Conservation (phyloP, 1,139 yeast species). For the Protomyces arabidopsidicola region DNA sequence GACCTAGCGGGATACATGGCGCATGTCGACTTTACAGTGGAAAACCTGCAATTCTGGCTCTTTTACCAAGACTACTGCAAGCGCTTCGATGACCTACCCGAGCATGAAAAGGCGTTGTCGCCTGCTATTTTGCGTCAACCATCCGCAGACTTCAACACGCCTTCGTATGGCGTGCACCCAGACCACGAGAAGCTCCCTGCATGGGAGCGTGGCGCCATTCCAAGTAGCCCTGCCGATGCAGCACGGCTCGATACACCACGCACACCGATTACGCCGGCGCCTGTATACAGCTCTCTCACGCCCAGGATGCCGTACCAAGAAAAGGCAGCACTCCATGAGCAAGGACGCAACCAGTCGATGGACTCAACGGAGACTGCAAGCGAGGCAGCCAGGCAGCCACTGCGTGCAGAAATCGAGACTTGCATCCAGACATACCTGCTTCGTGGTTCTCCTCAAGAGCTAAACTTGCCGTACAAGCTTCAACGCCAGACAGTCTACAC, state of each 20-base stretch:
- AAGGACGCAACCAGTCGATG: background rate
- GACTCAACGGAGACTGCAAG: background rate
- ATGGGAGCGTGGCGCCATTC: background rate
- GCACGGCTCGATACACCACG: background rate
- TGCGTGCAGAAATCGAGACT: background rate
- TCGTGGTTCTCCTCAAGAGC: background rate
- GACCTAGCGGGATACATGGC: background rate
- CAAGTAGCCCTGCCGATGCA: background rate
- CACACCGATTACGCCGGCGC: background rate
- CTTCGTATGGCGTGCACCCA: background rate
- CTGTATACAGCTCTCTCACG: background rate
- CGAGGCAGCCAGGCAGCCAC: background rate
- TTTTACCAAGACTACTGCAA: background rate
- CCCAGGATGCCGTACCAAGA: background rate
- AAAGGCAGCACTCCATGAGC: background rate
- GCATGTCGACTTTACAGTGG: background rate
- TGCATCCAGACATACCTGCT: background rate
- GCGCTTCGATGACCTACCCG: background rate
- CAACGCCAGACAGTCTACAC: background rate
- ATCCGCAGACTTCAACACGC: background rate
- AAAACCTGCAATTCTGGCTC: background rate
- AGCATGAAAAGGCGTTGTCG: background rate
- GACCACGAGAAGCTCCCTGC: background rate
- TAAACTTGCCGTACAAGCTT: background rate
- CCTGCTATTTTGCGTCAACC: background rate